Evolutionary conservation across 176 grass and related monocot species (phyloP), one percentile per base, ranked within the genome.

Genomic region (Ananas comosus): DNA sequence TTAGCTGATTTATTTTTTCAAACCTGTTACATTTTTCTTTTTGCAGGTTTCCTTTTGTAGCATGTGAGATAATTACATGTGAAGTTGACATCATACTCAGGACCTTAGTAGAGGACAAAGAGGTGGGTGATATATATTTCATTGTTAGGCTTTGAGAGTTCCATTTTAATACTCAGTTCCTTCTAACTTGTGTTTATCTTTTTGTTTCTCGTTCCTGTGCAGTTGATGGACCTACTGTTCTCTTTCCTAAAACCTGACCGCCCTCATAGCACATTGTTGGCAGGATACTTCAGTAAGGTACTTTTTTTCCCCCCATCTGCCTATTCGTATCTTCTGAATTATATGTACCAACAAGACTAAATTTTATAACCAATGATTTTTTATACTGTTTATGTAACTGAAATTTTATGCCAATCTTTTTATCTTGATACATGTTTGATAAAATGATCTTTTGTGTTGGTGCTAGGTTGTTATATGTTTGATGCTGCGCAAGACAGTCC

Each of bases 211-310:
- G 51, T 64, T 64, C 29, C 2, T 66, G 4, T 81, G 86, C 81
- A 99, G 94, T 78, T 99, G 23, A 92, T 93, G 84, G 74, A 90
- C 84, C 80, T 88, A 57, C 82, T 99, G 50, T 99, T 99, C 78
- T 99, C 89, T 49, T 99, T 93, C 76, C 74, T 93, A 51, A 93
- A 90, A 79, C 82, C 89, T 25, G 87, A 91, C 69, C 79, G 68
- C 16, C 63, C 84, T 53, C 94, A 88, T 70, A 81, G 84, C 25
- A 88, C 94, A 64, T 78, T 99, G 29, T 78, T 81, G 2, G 86
- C 94, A 52, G 94, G 94, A 72, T 99, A 99, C 77, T 99, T 99
- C 71, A 82, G 87, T 51, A 99, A 93, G 94, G 94, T 99, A 81
- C 67, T 80, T 53, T 72, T 22, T 29, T 80, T 79, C 19, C 13